Conservation (phyloP, 495 filamentous ascomycete species). For the Tetracladium marchalianum region DNA sequence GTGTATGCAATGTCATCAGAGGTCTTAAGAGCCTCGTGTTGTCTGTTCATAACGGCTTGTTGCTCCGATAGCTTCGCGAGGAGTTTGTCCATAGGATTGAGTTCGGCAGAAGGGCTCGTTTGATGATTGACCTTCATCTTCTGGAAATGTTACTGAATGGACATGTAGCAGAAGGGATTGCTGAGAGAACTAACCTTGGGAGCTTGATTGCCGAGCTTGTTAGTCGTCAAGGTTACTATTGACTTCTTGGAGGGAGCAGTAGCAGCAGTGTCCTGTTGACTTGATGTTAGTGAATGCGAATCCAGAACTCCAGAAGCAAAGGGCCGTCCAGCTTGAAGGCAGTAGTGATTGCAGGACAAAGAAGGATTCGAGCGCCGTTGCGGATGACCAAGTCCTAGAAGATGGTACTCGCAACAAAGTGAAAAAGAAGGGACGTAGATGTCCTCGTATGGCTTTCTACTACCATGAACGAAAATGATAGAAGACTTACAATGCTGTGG, state of each 20-base stretch:
- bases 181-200: conserved; percentile 16
- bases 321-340: too few species aligned
- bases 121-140: conserved; percentile 41
- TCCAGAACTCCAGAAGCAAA: too few species aligned
- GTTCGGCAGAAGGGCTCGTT: conserved; percentile 19
- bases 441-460: not conserved
- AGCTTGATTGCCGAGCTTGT: conserved; percentile 38
- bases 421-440: too few species aligned
- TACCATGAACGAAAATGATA: not conserved
- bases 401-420: too few species aligned
- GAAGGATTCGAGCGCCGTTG: too few species aligned
- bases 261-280: not conserved
- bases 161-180: not conserved
- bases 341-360: too few species aligned
- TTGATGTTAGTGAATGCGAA: too few species aligned
- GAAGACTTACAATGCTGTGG: conserved; percentile 25
- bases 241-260: conserved; percentile 24
- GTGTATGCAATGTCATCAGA: conserved; percentile 29
- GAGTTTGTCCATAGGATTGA: conserved; percentile 46
- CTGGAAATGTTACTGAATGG: conserved; percentile 24
- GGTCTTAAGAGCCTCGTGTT: conserved; percentile 36
- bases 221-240: conserved; percentile 31
- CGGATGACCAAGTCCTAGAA: too few species aligned
- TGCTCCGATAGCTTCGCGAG: conserved; percentile 62
- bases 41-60: conserved; percentile 43